phyloP scores from a whole-genome alignment of 1,284 basidiomycete species.

The Austropuccinia psidii region DNA sequence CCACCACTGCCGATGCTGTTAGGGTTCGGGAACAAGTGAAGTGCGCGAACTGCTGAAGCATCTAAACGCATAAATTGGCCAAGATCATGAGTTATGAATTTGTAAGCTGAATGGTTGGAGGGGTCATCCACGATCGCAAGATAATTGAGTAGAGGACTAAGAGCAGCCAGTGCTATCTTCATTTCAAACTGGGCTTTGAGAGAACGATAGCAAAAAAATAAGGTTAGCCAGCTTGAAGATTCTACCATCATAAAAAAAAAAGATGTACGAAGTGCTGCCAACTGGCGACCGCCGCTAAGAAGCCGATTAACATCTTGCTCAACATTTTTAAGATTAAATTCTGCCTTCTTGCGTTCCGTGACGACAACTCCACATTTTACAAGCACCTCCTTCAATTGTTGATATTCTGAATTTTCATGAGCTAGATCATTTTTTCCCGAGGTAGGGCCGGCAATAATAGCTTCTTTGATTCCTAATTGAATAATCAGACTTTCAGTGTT shows the following conservation, averaged over 20 bases:
- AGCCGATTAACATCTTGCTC: constrained; percentile 77
- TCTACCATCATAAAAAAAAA: constrained; percentile 43
- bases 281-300: constrained; percentile 55
- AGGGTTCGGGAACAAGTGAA: constrained; percentile 73
- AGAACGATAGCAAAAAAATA: neutral
- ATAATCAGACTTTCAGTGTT: constrained; percentile 73
- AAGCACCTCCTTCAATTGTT: constrained; percentile 53
- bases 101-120: constrained; percentile 72
- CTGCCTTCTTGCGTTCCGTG: constrained; percentile 77
- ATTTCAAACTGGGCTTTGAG: constrained; percentile 65
- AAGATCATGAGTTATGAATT: constrained; percentile 77
- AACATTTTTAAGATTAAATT: constrained; percentile 73
- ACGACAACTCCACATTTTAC: constrained; percentile 85
- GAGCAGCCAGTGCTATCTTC: constrained; percentile 67
- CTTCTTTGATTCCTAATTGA: constrained; percentile 94
- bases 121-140: constrained; percentile 73
- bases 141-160: constrained; percentile 74
- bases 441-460: constrained; percentile 55
- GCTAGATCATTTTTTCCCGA: constrained; percentile 56
- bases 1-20: constrained; percentile 53
- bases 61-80: constrained; percentile 93
- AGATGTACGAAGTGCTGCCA: constrained; percentile 50
- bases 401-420: constrained; percentile 66
- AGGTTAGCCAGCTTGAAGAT: neutral
- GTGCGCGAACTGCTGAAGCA: constrained; percentile 81